Evolutionary conservation across 352 stramenopile genomes (phyloP), one percentile per base, ranked within the genome.

Genomic region (Phytophthora hibernalis): DNA sequence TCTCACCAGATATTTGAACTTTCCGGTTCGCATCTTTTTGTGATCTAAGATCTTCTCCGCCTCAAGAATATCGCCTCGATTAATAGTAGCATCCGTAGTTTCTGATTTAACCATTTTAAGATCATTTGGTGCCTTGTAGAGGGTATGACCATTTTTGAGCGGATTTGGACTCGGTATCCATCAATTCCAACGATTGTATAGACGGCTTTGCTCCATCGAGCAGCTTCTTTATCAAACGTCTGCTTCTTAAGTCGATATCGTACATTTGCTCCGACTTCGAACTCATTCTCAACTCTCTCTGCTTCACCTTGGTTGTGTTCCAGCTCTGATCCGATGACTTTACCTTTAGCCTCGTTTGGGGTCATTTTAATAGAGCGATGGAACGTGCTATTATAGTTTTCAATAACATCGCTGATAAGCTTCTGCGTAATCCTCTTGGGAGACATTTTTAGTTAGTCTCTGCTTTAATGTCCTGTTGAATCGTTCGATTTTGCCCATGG

Each of bases 301-400:
- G 57, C 54, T 43, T 57, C 37, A 35, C 67, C 18, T 62, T 73
- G 44, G 51, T 76, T 77, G 49, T 77, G 64, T 40, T 62, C 33
- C 3, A 74, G 3, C 31, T 65, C 70, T 22, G 26, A 1, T 30
- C 47, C 37, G 47, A 70, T 69, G 26, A 75, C 61, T 22, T 69
- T 68, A 31, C 72, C 64, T 30, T 75, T 60, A 13, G 68, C 65
- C 51, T 71, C 48, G 35, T 31, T 67, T 70, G 20, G 67, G 72
- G 31, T 31, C 31, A 38, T 38, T 38, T 16, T 16, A n/a, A 60
- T 74, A 38, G 63, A 38, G 49, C n/a, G 11, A 68, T 80, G 37
- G 26, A 31, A 31, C 26, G 26, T 31, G 26, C 26, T 31, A 31
- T 31, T 31, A 31, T 31, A 31, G 4, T 77, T 77, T 5, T 48